Conservation (phyloP, 2,329 filamentous ascomycete species). For the Ophiocordyceps camponoti-floridani region DNA sequence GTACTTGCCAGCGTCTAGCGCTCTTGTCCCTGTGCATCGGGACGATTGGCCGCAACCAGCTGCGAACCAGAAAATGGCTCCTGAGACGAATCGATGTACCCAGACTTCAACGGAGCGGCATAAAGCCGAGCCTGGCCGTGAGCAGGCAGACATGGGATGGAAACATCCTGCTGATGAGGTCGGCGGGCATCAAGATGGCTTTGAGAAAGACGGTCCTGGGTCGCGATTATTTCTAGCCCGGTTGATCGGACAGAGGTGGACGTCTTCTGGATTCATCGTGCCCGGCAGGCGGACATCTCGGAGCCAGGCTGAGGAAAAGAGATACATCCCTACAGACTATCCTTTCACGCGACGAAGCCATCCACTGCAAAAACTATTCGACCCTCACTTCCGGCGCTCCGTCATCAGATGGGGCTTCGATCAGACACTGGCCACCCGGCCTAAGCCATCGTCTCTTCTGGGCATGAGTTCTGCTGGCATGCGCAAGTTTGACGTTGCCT, state of each 20-base stretch:
- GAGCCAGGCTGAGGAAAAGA: constrained; percentile 1
- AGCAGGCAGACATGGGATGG: neutral
- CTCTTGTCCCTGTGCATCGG: constrained; percentile 23
- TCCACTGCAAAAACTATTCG: constrained; percentile 28
- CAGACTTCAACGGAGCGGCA: neutral
- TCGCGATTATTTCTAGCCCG: neutral
- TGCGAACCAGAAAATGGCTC: neutral
- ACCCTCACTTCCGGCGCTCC: constrained; percentile 16
- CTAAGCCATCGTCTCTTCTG: constrained; percentile 4
- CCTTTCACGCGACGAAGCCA: constrained; percentile 21
- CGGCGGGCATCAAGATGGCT: neutral
- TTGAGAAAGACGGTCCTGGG: neutral
- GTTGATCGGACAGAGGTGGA: too few relatives aligned
- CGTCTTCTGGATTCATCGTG: too few relatives aligned
- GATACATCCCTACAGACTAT: constrained; percentile 21
- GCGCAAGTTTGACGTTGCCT: constrained; percentile 14
- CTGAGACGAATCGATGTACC: neutral
- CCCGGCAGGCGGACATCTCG: neutral
- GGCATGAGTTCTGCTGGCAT: constrained; percentile 3
- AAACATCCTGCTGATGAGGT: neutral
- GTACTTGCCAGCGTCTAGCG: constrained; percentile 13
- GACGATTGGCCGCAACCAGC: constrained; percentile 19
- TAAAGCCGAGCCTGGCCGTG: too few relatives aligned
- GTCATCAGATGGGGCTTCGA: constrained; percentile 29
- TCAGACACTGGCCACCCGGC: constrained; percentile 11